Evolutionary conservation across 169 alveolate species (phyloP).

Genomic region (Eimeria necatrix): DNA sequence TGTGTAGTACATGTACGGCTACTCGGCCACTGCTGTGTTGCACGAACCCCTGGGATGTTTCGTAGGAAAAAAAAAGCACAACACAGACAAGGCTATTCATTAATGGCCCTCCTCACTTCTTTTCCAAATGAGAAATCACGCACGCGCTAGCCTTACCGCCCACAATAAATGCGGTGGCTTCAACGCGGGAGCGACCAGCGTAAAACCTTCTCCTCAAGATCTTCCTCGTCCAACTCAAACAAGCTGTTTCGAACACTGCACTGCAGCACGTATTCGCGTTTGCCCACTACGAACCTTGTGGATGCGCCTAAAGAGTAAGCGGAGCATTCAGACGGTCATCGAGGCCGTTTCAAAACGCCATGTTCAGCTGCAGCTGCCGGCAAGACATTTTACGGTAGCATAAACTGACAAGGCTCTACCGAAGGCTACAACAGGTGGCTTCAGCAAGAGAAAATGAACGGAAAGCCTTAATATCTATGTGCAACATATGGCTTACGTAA

Average conservation of each 20-base stretch:
- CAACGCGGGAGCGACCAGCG: background rate
- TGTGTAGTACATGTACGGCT: constrained; percentile 15
- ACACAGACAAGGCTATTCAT: background rate
- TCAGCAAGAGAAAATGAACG: too few species aligned
- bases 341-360: background rate
- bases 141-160: background rate
- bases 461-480: too few species aligned
- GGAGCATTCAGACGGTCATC: background rate
- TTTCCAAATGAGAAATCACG: background rate
- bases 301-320: background rate
- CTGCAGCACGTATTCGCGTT: background rate
- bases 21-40: background rate
- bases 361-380: background rate
- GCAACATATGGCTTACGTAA: background rate
- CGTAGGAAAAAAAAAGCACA: constrained; percentile 1
- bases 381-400: too few species aligned
- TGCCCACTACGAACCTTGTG: background rate
- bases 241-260: background rate
- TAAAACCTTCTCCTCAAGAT: background rate
- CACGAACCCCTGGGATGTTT: background rate
- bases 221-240: background rate
- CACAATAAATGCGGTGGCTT: background rate
- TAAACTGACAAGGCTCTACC: background rate
- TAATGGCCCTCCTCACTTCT: background rate
- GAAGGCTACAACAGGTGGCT: background rate